Conservation (phyloP, 148 eudicot species). For the Camellia sinensis region DNA sequence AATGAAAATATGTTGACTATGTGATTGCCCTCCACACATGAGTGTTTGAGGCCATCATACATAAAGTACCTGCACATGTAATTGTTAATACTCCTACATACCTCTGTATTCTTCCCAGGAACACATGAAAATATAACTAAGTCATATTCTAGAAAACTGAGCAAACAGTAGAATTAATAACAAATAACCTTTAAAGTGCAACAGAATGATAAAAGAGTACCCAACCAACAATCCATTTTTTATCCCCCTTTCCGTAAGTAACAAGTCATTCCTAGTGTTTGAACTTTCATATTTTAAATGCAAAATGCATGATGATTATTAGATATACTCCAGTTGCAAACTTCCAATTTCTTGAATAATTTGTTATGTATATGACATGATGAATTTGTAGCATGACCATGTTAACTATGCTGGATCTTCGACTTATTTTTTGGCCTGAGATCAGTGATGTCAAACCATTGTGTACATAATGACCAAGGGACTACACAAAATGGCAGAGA, state of each 20-base stretch:
- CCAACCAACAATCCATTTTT: neutral
- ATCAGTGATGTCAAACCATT: too few species aligned
- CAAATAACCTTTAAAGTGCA: neutral
- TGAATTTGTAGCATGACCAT: too few species aligned
- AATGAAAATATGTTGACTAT: conserved; percentile 89
- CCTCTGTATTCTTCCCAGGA: neutral
- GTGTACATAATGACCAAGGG: too few species aligned
- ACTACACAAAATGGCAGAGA: too few species aligned
- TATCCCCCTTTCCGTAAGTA: neutral
- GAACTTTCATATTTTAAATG: neutral
- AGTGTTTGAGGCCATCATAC: conserved; percentile 92
- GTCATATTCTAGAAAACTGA: neutral
- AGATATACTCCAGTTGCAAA: too few species aligned
- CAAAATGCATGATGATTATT: too few species aligned
- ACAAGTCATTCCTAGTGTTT: neutral
- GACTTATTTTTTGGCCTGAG: too few species aligned
- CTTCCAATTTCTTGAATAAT: too few species aligned
- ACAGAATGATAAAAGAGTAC: conserved; percentile 6
- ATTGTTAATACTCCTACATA: neutral
- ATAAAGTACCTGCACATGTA: conserved; percentile 71
- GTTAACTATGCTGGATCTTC: too few species aligned
- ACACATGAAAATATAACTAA: neutral
- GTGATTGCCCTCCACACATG: conserved; percentile 83
- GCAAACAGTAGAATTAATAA: neutral
- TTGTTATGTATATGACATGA: too few species aligned